Conservation (phyloP, 2,329 filamentous ascomycete genomes). For the Basipetospora chlamydospora region DNA sequence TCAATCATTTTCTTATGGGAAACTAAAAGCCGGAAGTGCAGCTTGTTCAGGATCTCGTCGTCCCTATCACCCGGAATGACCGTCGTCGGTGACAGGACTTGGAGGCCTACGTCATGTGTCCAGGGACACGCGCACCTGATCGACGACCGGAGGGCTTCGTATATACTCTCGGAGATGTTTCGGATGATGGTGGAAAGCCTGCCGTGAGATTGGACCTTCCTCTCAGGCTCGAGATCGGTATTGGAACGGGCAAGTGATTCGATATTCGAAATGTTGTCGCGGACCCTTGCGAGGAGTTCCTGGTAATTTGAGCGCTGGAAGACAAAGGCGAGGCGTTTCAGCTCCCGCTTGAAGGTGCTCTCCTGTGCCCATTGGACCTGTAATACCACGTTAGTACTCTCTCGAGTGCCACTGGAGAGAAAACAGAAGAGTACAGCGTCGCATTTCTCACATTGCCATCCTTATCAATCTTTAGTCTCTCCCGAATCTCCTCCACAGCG, state of each 20-base stretch:
- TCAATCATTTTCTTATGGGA: not conserved
- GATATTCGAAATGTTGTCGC: constrained; percentile 11
- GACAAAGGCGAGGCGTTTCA: constrained; percentile 8
- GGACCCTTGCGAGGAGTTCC: constrained; percentile 6
- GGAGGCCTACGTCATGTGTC: constrained; percentile 11
- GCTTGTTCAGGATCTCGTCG: constrained; percentile 7
- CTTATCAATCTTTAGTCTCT: not conserved
- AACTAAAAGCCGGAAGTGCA: constrained; percentile 4
- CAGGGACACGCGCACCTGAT: constrained; percentile 1
- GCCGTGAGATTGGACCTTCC: constrained; percentile 9
- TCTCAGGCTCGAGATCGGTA: constrained; percentile 11
- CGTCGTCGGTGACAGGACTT: constrained; percentile 7
- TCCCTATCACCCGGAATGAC: constrained; percentile 9
- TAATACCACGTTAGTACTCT: no score
- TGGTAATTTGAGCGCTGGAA: constrained; percentile 5
- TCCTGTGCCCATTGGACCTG: not conserved
- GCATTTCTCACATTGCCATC: not conserved
- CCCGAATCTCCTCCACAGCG: constrained; percentile 11
- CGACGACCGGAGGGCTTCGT: constrained; percentile 3
- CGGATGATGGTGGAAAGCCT: constrained; percentile 10
- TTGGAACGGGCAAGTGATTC: constrained; percentile 10
- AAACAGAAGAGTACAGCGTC: not conserved
- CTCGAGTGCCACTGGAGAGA: not conserved
- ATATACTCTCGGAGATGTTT: constrained; percentile 11
- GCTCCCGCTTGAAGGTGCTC: constrained; percentile 4